Base-by-base conservation (phyloP, 148 eudicot genomes). In the Chenopodium album region DNA sequence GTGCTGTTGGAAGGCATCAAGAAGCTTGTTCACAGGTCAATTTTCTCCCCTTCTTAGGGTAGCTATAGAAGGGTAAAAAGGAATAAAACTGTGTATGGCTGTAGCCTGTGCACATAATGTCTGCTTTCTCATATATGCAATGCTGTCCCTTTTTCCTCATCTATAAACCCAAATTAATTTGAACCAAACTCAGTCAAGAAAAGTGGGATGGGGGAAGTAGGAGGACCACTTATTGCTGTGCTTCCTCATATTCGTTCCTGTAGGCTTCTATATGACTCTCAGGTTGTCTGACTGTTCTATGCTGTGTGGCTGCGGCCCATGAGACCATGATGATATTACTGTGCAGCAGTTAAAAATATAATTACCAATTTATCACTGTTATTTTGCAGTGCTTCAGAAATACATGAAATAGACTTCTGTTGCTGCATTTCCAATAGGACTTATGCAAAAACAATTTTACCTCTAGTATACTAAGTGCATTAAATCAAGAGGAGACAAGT, bases 1-100 rank as follows among this genome's bases (percentile, higher is more conserved):
- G 99, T 82, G 99, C 98, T 75, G 99, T 96, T 79, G 99, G 99
- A 76, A 94, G 94, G 87, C 90, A 92, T 89, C 99, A 94, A 84
- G 99, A 96, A 92, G 99, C 99, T 74, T 96, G 99, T 84, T 96
- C 99, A 71, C 99, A 96, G 98, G 99, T 94, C 76, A 68, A 73
- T 77, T 62, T 50, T 81, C 44, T 41, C 66, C 26, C 20, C 76
- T 12, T 69, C 16, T 19, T 50, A 17, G 28, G 13, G 28, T 9
- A 41, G 26, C 37, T 23, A 32, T 12, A 71, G 9, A 20, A 62
- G 7, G 41, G 8, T 6, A 34, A 56, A 52, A 48, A 23, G 9
- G n/a, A 37, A 60, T 34, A 32, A 78, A n/a, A 46, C 7, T n/a
- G 4, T 11, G 10, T 17, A 7, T 50, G 52, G 44, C n/a, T 73